phyloP scores from a whole-genome alignment of 768 basidiomycete species.

The Rhodotorula babjevae region DNA sequence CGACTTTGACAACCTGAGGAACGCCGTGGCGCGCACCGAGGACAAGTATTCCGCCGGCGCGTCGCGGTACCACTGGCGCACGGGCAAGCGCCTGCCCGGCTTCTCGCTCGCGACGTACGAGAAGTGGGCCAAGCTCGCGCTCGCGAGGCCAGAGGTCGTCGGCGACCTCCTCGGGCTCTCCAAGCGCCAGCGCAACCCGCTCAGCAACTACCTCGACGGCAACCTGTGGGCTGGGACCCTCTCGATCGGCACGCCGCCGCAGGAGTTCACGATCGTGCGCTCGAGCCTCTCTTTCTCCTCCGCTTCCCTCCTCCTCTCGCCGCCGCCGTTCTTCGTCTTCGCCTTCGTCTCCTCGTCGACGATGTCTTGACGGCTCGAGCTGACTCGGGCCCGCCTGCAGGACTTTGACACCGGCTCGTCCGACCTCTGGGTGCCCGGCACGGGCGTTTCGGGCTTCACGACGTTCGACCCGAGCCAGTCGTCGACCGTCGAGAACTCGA shows the following conservation, averaged over 20 bases:
- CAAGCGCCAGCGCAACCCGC: conserved; percentile 14
- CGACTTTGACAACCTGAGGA: conserved; percentile 2
- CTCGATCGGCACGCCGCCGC: conserved; percentile 50
- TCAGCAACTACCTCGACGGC: conserved; percentile 25
- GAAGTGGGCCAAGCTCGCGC: not conserved
- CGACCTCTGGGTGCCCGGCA: conserved; percentile 40
- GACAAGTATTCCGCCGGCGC: not conserved
- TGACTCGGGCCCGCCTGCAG: not conserved
- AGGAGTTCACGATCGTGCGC: conserved; percentile 46
- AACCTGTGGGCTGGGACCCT: conserved; percentile 51
- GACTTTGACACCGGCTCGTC: conserved; percentile 49
- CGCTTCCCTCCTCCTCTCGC: too few relatives aligned
- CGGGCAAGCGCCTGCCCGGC: conserved; percentile 6
- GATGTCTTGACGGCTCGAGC: too few relatives aligned
- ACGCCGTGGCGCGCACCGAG: not conserved
- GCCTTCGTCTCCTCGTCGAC: too few relatives aligned
- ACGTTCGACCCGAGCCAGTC: conserved; percentile 17
- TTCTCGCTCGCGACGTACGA: not conserved
- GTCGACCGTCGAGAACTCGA: conserved; percentile 43
- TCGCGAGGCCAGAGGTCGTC: not conserved
- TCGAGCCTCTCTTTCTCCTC: not conserved
- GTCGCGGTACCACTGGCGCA: not conserved
- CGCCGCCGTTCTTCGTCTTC: too few relatives aligned
- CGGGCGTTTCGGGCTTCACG: not conserved
- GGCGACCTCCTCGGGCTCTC: not conserved